Evolutionary conservation across 768 basidiomycete genomes (phyloP), one percentile per base, ranked within the genome.

Genomic region (Trametes cingulata): DNA sequence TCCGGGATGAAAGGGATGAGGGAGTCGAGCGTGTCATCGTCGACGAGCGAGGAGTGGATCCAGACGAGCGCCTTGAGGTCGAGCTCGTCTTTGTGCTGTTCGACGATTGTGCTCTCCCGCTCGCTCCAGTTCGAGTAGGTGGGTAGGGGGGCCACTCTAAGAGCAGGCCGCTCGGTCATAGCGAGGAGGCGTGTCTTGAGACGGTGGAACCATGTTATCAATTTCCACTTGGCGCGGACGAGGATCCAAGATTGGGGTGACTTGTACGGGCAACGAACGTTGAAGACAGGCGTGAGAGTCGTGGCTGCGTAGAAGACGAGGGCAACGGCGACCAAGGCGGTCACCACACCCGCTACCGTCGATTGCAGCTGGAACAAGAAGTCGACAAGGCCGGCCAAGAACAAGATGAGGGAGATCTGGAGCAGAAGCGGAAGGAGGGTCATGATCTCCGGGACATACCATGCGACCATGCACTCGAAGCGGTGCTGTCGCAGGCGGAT

Each of bases 371-470:
- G 27, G 58, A 62, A 65, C 1, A 67, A 59, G 24, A 69, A 63
- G 33, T 65, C 63, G 46, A 66, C n/a, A 8, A 69, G 57, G 19
- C 68, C 68, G 25, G 62, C 22, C 33, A 68, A 37, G 47, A 67
- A 69, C 15, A 68, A 60, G 13, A 62, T 49, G 3, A 65, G 52
- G 29, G 61, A 57, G 24, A 57, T 29, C 40, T 65, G 49, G 14
- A 65, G 54, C 4, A 65, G 40, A 12, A 65, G 43, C n/a, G 64
- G 61, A n/a, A 60, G 54, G 6, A 60, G 22, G 2, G 61, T 60
- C 49, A 70, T 58, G n/a, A 70, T 65, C 29, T 63, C 66, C 17
- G 64, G 58, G 6, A 71, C 62, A 17, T 58, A 46, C 69, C 69
- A 71, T 4, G 48, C 35, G 17, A 49, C 39, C n/a, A 70, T 49